phyloP scores from a whole-genome alignment of 2,329 filamentous ascomycete genomes.

The Fusarium tricinctum region DNA sequence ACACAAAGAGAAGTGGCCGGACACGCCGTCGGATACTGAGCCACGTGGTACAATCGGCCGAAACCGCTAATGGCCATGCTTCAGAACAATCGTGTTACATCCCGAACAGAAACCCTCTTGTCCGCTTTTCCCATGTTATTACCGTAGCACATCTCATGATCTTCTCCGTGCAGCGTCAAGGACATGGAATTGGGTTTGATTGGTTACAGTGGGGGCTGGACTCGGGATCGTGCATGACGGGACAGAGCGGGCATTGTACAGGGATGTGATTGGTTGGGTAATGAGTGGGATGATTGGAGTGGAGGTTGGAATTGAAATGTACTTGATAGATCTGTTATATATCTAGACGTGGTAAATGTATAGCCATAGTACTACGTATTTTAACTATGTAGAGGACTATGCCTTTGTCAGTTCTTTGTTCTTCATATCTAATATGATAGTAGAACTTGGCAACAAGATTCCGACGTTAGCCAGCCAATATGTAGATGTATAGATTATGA shows the following conservation, averaged over 20 bases:
- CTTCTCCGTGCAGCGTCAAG: conserved; percentile 25
- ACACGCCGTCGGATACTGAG: conserved; percentile 24
- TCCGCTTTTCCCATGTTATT: conserved; percentile 26
- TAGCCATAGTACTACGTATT: neutral
- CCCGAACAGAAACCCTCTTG: neutral
- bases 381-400: neutral
- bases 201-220: conserved; percentile 4
- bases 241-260: conserved; percentile 7
- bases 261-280: conserved; percentile 5
- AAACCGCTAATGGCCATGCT: conserved; percentile 11
- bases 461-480: too few species aligned
- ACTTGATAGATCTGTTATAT: too few species aligned
- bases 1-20: conserved; percentile 10
- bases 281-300: neutral
- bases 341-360: too few species aligned
- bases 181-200: neutral
- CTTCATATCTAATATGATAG: too few species aligned
- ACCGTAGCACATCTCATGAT: conserved; percentile 24
- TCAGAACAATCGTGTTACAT: neutral
- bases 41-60: conserved; percentile 36
- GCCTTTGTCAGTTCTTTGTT: too few species aligned
- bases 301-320: too few species aligned
- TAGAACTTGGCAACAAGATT: too few species aligned
- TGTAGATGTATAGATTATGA: too few species aligned
- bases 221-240: conserved; percentile 30